phyloP scores from a whole-genome alignment of 176 grass and related monocot species.

The Phoenix dactylifera region DNA sequence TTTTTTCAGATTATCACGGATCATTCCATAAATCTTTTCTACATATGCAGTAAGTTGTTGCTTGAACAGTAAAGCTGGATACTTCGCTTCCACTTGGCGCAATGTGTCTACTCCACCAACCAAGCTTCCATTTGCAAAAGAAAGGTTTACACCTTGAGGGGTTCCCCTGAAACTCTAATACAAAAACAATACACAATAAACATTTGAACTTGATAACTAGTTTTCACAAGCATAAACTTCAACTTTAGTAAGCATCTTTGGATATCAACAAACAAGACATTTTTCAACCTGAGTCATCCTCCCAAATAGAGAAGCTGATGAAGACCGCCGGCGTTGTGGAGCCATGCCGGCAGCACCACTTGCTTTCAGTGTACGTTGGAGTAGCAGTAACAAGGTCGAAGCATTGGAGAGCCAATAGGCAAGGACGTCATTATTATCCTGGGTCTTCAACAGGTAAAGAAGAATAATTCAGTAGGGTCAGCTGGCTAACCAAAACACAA shows the following conservation, averaged over 20 bases:
- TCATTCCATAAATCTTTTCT: constrained; percentile 99
- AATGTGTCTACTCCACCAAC: constrained; percentile 62
- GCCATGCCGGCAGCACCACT: constrained; percentile 90
- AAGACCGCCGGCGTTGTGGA: constrained; percentile 77
- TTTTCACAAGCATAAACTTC: constrained; percentile 21
- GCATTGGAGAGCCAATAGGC: constrained; percentile 99
- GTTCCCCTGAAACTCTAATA: constrained; percentile 87
- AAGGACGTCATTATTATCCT: constrained; percentile 90
- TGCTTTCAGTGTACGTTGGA: constrained; percentile 89
- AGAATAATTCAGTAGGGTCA: constrained; percentile 16
- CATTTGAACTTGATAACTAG: constrained; percentile 11
- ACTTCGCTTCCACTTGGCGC: constrained; percentile 96
- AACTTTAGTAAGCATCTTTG: neutral
- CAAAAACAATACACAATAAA: constrained; percentile 18
- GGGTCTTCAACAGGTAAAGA: constrained; percentile 58
- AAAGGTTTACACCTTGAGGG: constrained; percentile 86
- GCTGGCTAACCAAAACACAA: neutral
- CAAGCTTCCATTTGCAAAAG: constrained; percentile 76
- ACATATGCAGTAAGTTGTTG: constrained; percentile 95
- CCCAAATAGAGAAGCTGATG: constrained; percentile 94
- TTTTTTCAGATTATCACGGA: constrained; percentile 99
- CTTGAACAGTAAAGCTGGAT: constrained; percentile 90
- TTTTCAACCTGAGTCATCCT: constrained; percentile 82
- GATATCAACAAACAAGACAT: constrained; percentile 10
- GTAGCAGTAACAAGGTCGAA: constrained; percentile 74